Conservation (phyloP, 768 basidiomycete species). For the Mycena floridula region DNA sequence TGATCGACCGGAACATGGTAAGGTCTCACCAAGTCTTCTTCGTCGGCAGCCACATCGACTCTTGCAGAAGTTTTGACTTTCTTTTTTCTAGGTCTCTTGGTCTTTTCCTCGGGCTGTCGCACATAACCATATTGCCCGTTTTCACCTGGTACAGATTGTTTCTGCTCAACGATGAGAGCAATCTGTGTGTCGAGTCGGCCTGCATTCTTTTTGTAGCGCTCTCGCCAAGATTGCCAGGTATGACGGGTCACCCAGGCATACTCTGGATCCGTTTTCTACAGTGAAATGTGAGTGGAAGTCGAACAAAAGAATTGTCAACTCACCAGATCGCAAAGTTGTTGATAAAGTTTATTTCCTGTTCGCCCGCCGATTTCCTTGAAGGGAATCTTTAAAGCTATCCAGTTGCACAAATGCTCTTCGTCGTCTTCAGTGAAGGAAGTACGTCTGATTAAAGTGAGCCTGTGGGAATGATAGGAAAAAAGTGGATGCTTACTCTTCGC, state of each 20-base stretch:
- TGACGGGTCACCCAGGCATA: slow-evolving; percentile 77
- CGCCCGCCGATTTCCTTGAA: slow-evolving; percentile 78
- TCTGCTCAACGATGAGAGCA: slow-evolving; percentile 59
- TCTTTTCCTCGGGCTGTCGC: slow-evolving; percentile 66
- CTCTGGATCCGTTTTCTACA: too few species aligned
- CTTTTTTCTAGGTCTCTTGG: slow-evolving; percentile 49
- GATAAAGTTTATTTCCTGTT: slow-evolving; percentile 78
- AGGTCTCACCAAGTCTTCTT: too few species aligned
- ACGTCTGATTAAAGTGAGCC: slow-evolving; percentile 36
- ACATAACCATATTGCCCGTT: slow-evolving; percentile 83
- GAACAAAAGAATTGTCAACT: slow-evolving; percentile 4
- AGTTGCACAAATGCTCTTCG: slow-evolving; percentile 65
- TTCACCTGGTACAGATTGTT: slow-evolving; percentile 62
- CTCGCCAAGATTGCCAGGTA: slow-evolving; percentile 89
- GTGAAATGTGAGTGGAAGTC: not conserved
- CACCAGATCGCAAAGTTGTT: slow-evolving; percentile 74
- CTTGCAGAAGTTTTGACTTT: too few species aligned
- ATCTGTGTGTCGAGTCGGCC: slow-evolving; percentile 61
- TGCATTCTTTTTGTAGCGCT: slow-evolving; percentile 82
- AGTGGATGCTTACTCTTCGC: slow-evolving; percentile 61
- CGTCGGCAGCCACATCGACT: too few species aligned
- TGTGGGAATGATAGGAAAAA: not conserved
- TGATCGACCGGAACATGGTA: too few species aligned
- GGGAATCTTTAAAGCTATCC: slow-evolving; percentile 81
- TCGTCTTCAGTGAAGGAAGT: slow-evolving; percentile 76